Evolutionary conservation across 2,329 filamentous ascomycete genomes (phyloP).

Genomic region (Aspergillus proliferans): DNA sequence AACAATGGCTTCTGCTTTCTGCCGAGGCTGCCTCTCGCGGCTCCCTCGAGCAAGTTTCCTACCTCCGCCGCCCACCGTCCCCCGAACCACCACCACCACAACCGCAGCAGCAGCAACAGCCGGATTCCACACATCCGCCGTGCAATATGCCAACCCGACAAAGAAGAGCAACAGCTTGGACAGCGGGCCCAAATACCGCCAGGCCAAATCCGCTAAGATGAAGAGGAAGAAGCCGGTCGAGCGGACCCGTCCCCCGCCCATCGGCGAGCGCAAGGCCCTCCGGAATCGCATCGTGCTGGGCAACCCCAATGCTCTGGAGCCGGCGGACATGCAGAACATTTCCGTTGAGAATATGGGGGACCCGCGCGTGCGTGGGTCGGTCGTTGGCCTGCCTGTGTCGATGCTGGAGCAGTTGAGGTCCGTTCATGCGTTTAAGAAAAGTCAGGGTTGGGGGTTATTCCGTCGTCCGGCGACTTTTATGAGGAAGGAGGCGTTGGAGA

Average conservation of each 20-base stretch:
- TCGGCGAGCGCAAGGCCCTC: slow-evolving; percentile 79
- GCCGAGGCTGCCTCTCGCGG: slow-evolving; percentile 54
- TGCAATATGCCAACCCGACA: slow-evolving; percentile 29
- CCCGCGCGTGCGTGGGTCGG: slow-evolving; percentile 54
- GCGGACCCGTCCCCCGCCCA: slow-evolving; percentile 53
- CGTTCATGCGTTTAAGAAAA: slow-evolving; percentile 85
- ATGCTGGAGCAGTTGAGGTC: slow-evolving; percentile 74
- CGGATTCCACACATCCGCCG: slow-evolving; percentile 42
- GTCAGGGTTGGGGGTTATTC: slow-evolving; percentile 84
- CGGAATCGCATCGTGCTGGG: slow-evolving; percentile 85
- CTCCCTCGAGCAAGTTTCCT: slow-evolving; percentile 29
- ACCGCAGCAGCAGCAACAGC: slow-evolving; percentile 42
- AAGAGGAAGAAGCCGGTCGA: slow-evolving; percentile 40
- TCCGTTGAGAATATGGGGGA: slow-evolving; percentile 50
- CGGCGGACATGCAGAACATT: slow-evolving; percentile 61
- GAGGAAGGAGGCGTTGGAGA: slow-evolving; percentile 67
- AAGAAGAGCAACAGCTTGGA: slow-evolving; percentile 46
- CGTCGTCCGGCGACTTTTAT: slow-evolving; percentile 72
- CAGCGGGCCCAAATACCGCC: slow-evolving; percentile 29
- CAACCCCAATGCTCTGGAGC: slow-evolving; percentile 85
- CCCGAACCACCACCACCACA: slow-evolving; percentile 12
- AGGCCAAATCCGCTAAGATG: slow-evolving; percentile 37
- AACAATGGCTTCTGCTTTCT: slow-evolving; percentile 52
- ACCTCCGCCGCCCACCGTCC: slow-evolving; percentile 23
- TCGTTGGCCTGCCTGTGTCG: slow-evolving; percentile 62